Conservation (phyloP, 169 alveolate genomes). For the Plasmodium knowlesi region DNA sequence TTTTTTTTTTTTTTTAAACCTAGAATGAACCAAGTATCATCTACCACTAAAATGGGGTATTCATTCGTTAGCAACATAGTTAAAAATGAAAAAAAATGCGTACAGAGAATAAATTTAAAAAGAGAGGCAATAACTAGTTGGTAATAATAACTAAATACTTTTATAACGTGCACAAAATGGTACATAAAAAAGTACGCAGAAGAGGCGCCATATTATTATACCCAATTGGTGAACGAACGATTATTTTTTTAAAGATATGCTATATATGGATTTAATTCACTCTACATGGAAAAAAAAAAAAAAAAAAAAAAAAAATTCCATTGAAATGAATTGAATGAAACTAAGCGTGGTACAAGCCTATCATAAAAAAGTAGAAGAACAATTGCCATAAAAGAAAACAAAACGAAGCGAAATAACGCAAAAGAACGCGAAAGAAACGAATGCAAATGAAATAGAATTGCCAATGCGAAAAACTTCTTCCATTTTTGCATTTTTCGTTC, state of each 20-base stretch:
- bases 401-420: background rate
- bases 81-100: background rate
- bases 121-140: background rate
- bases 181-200: background rate
- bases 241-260: background rate
- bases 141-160: background rate
- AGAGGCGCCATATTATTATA: background rate
- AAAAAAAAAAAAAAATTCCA: background rate
- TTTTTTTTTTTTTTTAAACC: background rate
- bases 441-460: background rate
- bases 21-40: conserved; percentile 1
- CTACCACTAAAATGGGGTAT: background rate
- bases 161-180: background rate
- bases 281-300: background rate
- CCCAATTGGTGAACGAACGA: background rate
- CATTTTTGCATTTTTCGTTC: background rate
- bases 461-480: background rate
- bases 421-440: background rate
- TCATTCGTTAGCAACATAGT: background rate
- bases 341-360: background rate
- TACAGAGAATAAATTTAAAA: background rate
- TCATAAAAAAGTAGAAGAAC: background rate
- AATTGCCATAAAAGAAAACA: background rate
- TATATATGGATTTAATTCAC: background rate
- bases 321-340: background rate